phyloP scores from a whole-genome alignment of 2,329 filamentous ascomycete genomes.

The Ophiosphaerella narmari region DNA sequence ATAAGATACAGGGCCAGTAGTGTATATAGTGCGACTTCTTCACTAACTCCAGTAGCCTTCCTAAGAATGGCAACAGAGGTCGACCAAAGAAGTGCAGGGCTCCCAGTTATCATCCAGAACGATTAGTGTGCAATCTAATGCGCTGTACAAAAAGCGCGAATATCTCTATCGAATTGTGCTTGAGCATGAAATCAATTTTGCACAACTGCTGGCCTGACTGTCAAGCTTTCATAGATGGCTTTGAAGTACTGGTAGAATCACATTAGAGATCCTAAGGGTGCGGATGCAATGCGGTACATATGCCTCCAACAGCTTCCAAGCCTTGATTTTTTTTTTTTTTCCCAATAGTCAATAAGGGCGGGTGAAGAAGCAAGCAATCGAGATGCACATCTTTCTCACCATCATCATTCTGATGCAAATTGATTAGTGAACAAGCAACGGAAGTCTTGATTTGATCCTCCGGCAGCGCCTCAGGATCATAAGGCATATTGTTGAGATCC shows the following conservation, averaged over 20 bases:
- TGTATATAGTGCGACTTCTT: slow-evolving; percentile 58
- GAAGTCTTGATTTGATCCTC: slow-evolving; percentile 69
- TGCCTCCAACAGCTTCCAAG: slow-evolving; percentile 68
- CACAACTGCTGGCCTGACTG: slow-evolving; percentile 64
- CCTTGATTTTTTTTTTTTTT: slow-evolving; percentile 53
- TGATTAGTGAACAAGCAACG: slow-evolving; percentile 67
- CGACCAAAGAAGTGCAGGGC: slow-evolving; percentile 56
- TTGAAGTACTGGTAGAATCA: slow-evolving; percentile 61
- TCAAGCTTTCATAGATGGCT: slow-evolving; percentile 54
- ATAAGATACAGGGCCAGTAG: too few relatives aligned
- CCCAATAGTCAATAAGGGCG: slow-evolving; percentile 55
- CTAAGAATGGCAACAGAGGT: slow-evolving; percentile 58
- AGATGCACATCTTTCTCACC: slow-evolving; percentile 55
- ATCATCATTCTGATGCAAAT: slow-evolving; percentile 53
- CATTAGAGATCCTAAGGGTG: slow-evolving; percentile 76
- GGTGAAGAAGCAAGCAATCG: slow-evolving; percentile 64
- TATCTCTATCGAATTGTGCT: slow-evolving; percentile 62
- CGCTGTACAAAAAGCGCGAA: slow-evolving; percentile 62
- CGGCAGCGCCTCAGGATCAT: slow-evolving; percentile 62
- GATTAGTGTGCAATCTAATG: slow-evolving; percentile 61
- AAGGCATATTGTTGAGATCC: slow-evolving; percentile 64
- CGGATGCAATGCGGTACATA: slow-evolving; percentile 70
- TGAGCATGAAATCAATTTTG: slow-evolving; percentile 74
- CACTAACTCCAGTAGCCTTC: slow-evolving; percentile 46
- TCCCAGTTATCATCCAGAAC: slow-evolving; percentile 67